Conservation (phyloP, 1,284 basidiomycete species). For the Tylopilus orsonianus region DNA sequence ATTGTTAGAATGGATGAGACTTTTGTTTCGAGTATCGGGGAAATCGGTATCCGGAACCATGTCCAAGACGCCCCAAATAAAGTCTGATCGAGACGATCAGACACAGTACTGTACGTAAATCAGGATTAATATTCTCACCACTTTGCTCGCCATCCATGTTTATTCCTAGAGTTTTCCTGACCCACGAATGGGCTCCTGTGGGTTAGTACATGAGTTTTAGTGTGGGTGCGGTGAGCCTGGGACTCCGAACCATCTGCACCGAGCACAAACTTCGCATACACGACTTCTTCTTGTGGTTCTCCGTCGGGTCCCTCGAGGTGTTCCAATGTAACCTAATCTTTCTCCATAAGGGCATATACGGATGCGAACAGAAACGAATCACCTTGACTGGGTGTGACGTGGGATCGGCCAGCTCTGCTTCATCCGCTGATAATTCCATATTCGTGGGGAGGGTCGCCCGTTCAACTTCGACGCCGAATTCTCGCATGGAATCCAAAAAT, state of each 20-base stretch:
- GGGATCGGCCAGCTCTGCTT: slow-evolving; percentile 31
- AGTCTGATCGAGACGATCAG: slow-evolving; percentile 37
- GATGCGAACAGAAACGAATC: neutral
- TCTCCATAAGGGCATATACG: slow-evolving; percentile 2
- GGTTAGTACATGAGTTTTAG: neutral
- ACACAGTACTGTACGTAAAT: neutral
- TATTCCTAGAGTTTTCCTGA: slow-evolving; percentile 50
- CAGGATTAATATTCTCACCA: slow-evolving; percentile 30
- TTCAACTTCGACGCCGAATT: slow-evolving; percentile 34
- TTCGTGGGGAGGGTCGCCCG: slow-evolving; percentile 33
- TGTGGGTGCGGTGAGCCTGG: neutral
- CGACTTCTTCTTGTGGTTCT: slow-evolving; percentile 40
- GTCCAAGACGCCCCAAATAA: slow-evolving; percentile 59
- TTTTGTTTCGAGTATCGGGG: slow-evolving; percentile 59
- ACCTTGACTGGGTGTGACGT: slow-evolving; percentile 37
- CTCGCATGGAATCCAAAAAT: slow-evolving; percentile 34
- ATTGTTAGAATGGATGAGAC: slow-evolving; percentile 56
- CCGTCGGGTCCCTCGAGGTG: slow-evolving; percentile 30
- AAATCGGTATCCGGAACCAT: slow-evolving; percentile 54
- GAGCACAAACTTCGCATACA: slow-evolving; percentile 54
- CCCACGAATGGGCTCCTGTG: slow-evolving; percentile 60
- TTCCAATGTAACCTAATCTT: slow-evolving; percentile 37
- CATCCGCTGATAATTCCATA: slow-evolving; percentile 36
- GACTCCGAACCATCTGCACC: slow-evolving; percentile 48
- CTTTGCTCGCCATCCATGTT: slow-evolving; percentile 59